Evolutionary conservation across 169 alveolate genomes (phyloP).

Genomic region (Babesia ovata): DNA sequence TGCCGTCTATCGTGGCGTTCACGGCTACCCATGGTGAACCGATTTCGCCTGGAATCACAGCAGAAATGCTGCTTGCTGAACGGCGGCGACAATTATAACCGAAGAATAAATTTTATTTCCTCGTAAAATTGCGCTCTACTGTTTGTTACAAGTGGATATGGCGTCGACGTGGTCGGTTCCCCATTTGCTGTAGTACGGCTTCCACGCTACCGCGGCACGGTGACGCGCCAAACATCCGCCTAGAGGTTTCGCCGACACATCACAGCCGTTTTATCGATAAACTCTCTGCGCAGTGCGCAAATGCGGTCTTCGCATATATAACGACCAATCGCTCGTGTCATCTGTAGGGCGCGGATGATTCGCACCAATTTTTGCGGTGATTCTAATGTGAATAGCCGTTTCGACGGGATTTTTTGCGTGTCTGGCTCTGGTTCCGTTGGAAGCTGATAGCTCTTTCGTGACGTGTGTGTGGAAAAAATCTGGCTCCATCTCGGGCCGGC

Average conservation of each 20-base stretch:
- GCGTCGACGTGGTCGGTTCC: constrained; percentile 4
- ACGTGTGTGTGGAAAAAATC: constrained; percentile 6
- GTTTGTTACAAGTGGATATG: neutral
- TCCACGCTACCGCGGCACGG: too few species aligned
- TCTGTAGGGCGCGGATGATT: neutral
- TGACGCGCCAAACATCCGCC: too few species aligned
- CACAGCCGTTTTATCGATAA: too few species aligned
- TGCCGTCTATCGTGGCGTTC: constrained; percentile 68
- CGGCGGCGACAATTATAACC: neutral
- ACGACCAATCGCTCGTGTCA: neutral
- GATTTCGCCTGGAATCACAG: neutral
- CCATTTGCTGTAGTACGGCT: neutral
- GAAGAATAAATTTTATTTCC: neutral
- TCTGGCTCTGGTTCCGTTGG: neutral
- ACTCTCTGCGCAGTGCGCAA: too few species aligned
- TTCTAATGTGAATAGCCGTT: neutral
- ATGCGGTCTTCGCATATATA: too few species aligned
- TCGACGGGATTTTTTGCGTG: neutral
- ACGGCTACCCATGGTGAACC: constrained; percentile 35
- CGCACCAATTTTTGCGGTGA: neutral
- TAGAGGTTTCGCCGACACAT: too few species aligned
- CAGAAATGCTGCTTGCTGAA: too few species aligned
- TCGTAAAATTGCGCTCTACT: constrained; percentile 1
- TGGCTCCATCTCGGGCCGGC: neutral
- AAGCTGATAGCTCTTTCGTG: constrained; percentile 15